Percentiles rank a stretch among this genome's conserved stretches.
phyloP scores from a whole-genome alignment of 139 green algal species.

The Tetratostichococcus sp. region DNA sequence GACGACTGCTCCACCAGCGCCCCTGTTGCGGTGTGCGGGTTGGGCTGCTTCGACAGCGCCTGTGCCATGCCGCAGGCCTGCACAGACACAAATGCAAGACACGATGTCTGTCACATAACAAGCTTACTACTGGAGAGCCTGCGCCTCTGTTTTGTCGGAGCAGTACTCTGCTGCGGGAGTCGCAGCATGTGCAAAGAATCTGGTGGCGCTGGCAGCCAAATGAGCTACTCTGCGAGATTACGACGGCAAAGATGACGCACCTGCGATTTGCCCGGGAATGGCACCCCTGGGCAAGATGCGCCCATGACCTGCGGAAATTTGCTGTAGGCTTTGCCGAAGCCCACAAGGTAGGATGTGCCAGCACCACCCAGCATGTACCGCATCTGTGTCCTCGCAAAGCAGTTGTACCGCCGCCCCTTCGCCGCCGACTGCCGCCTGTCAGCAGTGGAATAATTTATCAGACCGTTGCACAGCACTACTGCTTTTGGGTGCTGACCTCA shows the following conservation, averaged over 20 bases:
- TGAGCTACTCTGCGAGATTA: background rate
- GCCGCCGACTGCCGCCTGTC: background rate
- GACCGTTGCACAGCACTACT: background rate
- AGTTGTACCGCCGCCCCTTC: conserved; percentile 33
- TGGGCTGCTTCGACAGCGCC: conserved; percentile 28
- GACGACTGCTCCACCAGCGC: conserved; percentile 45
- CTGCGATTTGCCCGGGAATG: conserved; percentile 4
- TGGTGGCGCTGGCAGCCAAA: background rate
- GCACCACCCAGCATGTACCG: conserved; percentile 60
- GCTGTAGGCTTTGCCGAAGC: conserved; percentile 41
- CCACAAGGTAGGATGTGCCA: conserved; percentile 28
- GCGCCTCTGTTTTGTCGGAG: no score
- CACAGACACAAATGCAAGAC: background rate
- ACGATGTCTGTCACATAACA: no score
- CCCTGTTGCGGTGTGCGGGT: conserved; percentile 53
- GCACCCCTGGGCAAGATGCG: conserved; percentile 42
- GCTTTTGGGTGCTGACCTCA: no score
- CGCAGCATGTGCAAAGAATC: no score
- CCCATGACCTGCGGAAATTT: conserved; percentile 47
- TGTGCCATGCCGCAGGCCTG: background rate
- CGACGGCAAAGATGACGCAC: background rate
- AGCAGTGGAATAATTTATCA: background rate
- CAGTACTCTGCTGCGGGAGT: no score
- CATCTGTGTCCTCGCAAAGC: conserved; percentile 44
- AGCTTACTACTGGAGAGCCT: no score